These are phyloP conservation scores for Tylopilus sp. DNA, from an alignment of 768 basidiomycete genomes.

Conservation along the genomic window DNA sequence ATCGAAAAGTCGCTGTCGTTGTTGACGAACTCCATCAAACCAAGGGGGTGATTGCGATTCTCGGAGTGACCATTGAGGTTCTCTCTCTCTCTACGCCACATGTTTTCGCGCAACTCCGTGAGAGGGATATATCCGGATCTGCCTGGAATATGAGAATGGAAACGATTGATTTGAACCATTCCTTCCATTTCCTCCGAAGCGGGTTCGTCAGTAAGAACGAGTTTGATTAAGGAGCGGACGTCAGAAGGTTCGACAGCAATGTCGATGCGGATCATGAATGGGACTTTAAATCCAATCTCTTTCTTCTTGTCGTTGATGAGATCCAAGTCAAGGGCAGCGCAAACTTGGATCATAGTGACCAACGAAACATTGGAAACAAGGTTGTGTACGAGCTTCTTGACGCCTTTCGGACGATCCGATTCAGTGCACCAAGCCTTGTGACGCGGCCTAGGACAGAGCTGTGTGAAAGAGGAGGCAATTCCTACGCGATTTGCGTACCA, in stretches of 20 bases:
- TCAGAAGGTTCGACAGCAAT: slow-evolving; percentile 15
- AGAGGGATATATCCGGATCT: slow-evolving; percentile 7
- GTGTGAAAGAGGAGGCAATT: no score
- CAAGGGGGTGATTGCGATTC: slow-evolving; percentile 2
- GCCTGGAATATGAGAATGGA: slow-evolving; percentile 9
- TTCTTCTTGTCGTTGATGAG: slow-evolving; percentile 5
- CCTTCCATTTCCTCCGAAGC: slow-evolving; percentile 5
- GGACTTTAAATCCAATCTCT: slow-evolving; percentile 11
- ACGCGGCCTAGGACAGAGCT: slow-evolving; percentile 5
- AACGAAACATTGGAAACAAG: slow-evolving; percentile 7
- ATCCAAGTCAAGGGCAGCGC: slow-evolving; percentile 11
- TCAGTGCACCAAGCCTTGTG: slow-evolving; percentile 11
- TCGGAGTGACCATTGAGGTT: not conserved
- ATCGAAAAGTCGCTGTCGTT: slow-evolving; percentile 15
- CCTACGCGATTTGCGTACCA: slow-evolving; percentile 2
- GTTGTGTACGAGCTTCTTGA: slow-evolving; percentile 12
- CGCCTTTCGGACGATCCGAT: slow-evolving; percentile 13
- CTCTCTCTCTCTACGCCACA: slow-evolving; percentile 9
- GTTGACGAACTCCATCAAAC: slow-evolving; percentile 17
- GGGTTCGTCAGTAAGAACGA: slow-evolving; percentile 8
- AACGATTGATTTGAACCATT: slow-evolving; percentile 16
- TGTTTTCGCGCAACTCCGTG: not conserved
- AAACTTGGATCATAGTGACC: slow-evolving; percentile 5
- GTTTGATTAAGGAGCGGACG: not conserved
- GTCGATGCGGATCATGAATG: slow-evolving; percentile 15